Evolutionary conservation across 2,329 filamentous ascomycete species (phyloP).

Genomic region (Pyrenophora teres): DNA sequence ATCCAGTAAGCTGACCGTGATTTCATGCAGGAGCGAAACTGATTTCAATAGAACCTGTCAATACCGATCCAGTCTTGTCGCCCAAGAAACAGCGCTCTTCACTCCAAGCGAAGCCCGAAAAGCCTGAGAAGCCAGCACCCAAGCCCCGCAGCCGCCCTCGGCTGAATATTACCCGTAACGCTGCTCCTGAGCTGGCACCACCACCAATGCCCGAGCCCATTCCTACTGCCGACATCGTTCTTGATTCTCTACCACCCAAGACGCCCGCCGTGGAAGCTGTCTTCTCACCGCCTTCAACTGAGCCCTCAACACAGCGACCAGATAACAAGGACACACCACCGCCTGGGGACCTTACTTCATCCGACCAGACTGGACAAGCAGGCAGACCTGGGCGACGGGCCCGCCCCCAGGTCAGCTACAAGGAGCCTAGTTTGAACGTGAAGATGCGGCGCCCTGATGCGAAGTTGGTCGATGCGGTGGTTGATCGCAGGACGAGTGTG

Average conservation of each 20-base stretch:
- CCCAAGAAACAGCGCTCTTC: slow-evolving; percentile 47
- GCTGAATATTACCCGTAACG: slow-evolving; percentile 33
- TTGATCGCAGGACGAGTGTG: slow-evolving; percentile 32
- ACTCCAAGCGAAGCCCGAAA: slow-evolving; percentile 30
- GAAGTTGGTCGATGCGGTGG: slow-evolving; percentile 53
- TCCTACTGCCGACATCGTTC: slow-evolving; percentile 35
- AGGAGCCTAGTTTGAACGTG: slow-evolving; percentile 53
- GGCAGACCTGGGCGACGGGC: slow-evolving; percentile 52
- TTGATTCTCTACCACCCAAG: slow-evolving; percentile 47
- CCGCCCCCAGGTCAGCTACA: slow-evolving; percentile 55
- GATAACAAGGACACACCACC: slow-evolving; percentile 52
- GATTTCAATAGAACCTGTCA: slow-evolving; percentile 52
- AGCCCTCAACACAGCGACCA: slow-evolving; percentile 46
- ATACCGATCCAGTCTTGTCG: slow-evolving; percentile 53
- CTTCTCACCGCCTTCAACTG: slow-evolving; percentile 53
- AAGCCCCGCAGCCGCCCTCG: slow-evolving; percentile 31
- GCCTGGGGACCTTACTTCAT: slow-evolving; percentile 46
- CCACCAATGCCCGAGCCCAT: slow-evolving; percentile 29
- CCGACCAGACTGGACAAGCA: slow-evolving; percentile 39
- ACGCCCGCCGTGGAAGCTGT: slow-evolving; percentile 46
- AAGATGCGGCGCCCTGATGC: slow-evolving; percentile 58
- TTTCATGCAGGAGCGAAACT: slow-evolving; percentile 17
- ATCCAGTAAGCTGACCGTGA: slow-evolving; percentile 46
- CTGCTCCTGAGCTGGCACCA: slow-evolving; percentile 25
- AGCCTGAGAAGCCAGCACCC: slow-evolving; percentile 26